Percentiles rank a stretch among this genome's conserved stretches.
Evolutionary conservation across 2,329 filamentous ascomycete genomes (phyloP).

Genomic region (Colletotrichum truncatum): DNA sequence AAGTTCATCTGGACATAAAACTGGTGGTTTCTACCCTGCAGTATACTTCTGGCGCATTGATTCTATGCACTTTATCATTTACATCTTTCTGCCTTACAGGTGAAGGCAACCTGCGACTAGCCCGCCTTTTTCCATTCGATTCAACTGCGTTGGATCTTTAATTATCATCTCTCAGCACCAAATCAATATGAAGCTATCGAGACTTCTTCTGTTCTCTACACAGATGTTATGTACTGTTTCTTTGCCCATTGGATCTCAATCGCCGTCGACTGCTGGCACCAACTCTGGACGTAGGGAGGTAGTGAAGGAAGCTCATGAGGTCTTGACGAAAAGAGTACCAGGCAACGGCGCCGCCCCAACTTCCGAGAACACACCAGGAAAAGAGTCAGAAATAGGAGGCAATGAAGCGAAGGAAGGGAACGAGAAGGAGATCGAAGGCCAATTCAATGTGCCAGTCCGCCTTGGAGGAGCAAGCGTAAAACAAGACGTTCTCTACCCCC

Average conservation of each 20-base stretch:
- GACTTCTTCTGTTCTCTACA: not conserved
- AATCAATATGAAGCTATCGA: conserved; percentile 5
- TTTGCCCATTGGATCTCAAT: conserved; percentile 12
- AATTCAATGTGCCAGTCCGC: conserved; percentile 40
- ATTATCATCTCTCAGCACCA: not conserved
- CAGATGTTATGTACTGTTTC: not conserved
- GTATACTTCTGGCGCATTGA: rapidly evolving
- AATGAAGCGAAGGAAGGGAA: conserved; percentile 34
- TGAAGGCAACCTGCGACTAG: not conserved
- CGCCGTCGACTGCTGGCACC: not conserved
- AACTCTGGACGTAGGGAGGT: too few species aligned
- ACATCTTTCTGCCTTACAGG: too few species aligned
- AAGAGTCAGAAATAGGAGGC: conserved; percentile 8
- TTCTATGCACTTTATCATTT: not conserved
- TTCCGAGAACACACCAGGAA: too few species aligned
- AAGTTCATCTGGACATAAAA: conserved; percentile 3
- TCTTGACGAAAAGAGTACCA: not conserved
- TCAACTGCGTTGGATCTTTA: not conserved
- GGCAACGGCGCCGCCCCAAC: conserved; percentile 2
- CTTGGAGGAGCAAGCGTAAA: conserved; percentile 43
- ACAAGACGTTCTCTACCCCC: conserved; percentile 43
- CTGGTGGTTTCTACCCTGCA: not conserved
- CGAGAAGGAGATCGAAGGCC: conserved; percentile 40
- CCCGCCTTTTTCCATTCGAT: not conserved
- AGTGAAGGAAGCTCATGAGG: too few species aligned